Evolutionary conservation across 1,284 basidiomycete genomes (phyloP).

Genomic region (Puccinia hordei): DNA sequence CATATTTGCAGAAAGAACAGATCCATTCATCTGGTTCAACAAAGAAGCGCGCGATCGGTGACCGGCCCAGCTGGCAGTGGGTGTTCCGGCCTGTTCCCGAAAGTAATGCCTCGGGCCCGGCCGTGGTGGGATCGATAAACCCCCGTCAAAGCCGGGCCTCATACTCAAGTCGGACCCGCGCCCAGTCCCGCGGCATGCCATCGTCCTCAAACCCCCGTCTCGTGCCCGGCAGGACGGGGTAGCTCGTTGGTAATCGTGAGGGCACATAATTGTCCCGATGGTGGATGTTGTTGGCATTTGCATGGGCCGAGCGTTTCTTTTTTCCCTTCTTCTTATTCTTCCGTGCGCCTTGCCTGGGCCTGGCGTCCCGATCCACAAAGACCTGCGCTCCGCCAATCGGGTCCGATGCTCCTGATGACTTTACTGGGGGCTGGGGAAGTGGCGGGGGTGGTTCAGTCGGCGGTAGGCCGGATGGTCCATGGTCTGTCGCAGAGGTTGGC

Average conservation of each 20-base stretch:
- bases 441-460: conserved; percentile 39
- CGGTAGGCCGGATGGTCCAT: conserved; percentile 27
- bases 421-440: neutral
- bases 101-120: neutral
- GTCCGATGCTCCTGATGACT: neutral
- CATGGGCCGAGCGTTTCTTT: conserved; percentile 57
- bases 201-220: neutral
- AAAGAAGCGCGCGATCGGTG: conserved; percentile 52
- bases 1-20: conserved; percentile 60
- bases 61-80: conserved; percentile 51
- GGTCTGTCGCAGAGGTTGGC: neutral
- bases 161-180: conserved; percentile 15
- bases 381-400: neutral
- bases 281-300: conserved; percentile 59
- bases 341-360: conserved; percentile 10
- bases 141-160: neutral
- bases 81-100: neutral
- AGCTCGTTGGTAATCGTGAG: conserved; percentile 54
- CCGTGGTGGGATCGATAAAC: conserved; percentile 9
- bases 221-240: neutral
- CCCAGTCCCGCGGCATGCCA: conserved; percentile 19
- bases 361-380: neutral
- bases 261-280: conserved; percentile 59
- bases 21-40: conserved; percentile 57
- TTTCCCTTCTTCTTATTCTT: conserved; percentile 55